A percentile compares a stretch with the other conserved stretches of the same genome.
Conservation (phyloP, 192 early-diverging fungal genomes). For the Coemansia sp. region DNA sequence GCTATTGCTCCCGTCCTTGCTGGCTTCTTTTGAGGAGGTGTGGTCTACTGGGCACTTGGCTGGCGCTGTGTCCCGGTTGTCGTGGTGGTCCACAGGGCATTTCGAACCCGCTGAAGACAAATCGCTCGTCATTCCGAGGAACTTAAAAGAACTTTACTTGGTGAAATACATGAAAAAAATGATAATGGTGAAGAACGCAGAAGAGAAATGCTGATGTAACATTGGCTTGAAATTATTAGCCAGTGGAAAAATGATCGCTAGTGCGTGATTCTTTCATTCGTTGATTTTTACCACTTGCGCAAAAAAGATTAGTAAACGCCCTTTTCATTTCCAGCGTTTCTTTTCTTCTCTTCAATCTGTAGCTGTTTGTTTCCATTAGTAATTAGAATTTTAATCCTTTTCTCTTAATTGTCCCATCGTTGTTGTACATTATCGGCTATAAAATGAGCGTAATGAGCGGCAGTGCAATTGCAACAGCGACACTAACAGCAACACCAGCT, state of each 20-base stretch:
- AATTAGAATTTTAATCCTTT: background rate
- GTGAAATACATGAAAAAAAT: background rate
- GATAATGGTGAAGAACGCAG: background rate
- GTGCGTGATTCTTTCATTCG: too few species aligned
- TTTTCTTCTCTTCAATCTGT: background rate
- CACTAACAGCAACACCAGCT: too few species aligned
- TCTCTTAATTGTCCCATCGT: background rate
- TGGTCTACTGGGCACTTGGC: conserved; percentile 27
- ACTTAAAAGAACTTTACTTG: background rate
- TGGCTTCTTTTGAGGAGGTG: background rate
- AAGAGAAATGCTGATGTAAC: background rate
- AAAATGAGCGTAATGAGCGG: background rate
- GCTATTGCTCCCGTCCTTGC: background rate
- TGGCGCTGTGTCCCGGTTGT: background rate
- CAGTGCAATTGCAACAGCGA: background rate
- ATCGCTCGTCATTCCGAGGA: conserved; percentile 8
- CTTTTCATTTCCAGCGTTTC: background rate
- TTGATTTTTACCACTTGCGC: too few species aligned
- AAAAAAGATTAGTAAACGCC: too few species aligned
- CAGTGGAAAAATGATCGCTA: too few species aligned
- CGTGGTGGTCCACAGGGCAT: conserved; percentile 13
- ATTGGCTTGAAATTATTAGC: too few species aligned
- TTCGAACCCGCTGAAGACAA: conserved; percentile 5
- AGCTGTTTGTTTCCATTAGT: background rate
- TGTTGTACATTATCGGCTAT: too few species aligned